Evolutionary conservation across 768 basidiomycete species (phyloP), one percentile per base, ranked within the genome.

Genomic region (Boletus fagicola): DNA sequence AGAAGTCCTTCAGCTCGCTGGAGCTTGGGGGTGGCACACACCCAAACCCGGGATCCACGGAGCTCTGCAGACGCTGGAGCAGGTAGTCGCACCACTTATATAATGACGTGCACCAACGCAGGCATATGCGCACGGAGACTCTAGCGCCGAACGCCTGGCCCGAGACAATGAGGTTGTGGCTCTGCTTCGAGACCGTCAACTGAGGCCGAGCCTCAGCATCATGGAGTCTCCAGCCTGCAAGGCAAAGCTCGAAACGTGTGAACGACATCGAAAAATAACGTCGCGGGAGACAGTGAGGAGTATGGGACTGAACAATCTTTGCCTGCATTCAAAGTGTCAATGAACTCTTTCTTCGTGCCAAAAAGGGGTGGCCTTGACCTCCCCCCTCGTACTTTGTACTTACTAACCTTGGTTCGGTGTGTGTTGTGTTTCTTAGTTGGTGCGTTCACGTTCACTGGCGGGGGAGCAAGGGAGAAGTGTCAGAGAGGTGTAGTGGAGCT

Each of bases 131-230:
- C 39, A 61, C 67, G 16, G 67, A 61, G 36, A 56, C 67, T n/a
- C 59, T 42, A 0, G 64, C 67, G 5, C 66, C 66, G 18, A 67
- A 67, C 22, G 67, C 66, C 62, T 67, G 67, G n/a, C 56, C 67
- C 0, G 59, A 51, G 36, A 67, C 65, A 56, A 66, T 26, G 51
- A 67, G 64, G 64, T 47, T 36, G 54, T 67, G 62, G 53, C 49
- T 31, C 62, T 64, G 67, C 56, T 47, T 68, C 47, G 57, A 58
- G 56, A 67, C 48, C 0, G 48, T 40, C 53, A 67, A 59, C 49
- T 66, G 66, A 10, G 67, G 66, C 44, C 61, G 66, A 39, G 64
- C 64, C 31, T 46, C 55, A 6, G 45, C 53, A 44, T 57, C 64
- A 42, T 66, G 59, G 55, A 66, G 54, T 42, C 64, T 56, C 65